phyloP scores from a whole-genome alignment of 345 rosid genomes.

The Theobroma cacao region DNA sequence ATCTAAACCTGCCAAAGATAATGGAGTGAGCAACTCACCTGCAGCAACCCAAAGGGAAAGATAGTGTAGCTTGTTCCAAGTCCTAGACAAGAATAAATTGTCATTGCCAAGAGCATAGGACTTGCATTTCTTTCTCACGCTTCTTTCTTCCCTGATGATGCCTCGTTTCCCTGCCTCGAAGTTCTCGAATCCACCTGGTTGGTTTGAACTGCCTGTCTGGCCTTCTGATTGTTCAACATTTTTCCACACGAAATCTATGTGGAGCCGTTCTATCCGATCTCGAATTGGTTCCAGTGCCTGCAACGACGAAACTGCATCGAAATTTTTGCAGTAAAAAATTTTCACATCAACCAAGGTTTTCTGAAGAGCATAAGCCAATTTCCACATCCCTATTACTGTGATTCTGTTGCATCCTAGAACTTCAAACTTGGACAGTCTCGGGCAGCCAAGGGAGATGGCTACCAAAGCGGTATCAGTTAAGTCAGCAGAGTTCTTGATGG shows the following conservation, averaged over 20 bases:
- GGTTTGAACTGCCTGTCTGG: background rate
- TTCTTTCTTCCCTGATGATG: background rate
- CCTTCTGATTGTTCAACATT: background rate
- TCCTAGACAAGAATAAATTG: conserved; percentile 2
- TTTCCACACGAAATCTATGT: conserved; percentile 37
- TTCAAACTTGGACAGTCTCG: conserved; percentile 27
- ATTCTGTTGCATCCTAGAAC: conserved; percentile 38
- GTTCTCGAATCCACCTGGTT: background rate
- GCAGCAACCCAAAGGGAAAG: conserved; percentile 38
- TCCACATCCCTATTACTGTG: conserved; percentile 31
- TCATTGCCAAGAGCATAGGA: conserved; percentile 7
- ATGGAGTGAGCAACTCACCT: conserved; percentile 29
- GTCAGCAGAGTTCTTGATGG: conserved; percentile 34
- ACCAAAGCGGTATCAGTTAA: conserved; percentile 34
- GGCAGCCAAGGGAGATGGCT: conserved; percentile 38
- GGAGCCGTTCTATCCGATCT: conserved; percentile 28
- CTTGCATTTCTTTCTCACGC: conserved; percentile 27
- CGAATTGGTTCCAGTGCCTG: conserved; percentile 36
- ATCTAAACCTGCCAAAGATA: conserved; percentile 24
- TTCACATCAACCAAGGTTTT: conserved; percentile 34
- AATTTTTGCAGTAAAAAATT: conserved; percentile 32
- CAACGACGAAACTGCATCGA: conserved; percentile 22
- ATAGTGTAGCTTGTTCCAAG: conserved; percentile 28
- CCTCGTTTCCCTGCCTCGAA: background rate
- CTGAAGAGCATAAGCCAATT: conserved; percentile 26